Percentiles rank a stretch among this genome's conserved stretches.
phyloP scores from a whole-genome alignment of 352 stramenopile species.

The Pythium dissimile region DNA sequence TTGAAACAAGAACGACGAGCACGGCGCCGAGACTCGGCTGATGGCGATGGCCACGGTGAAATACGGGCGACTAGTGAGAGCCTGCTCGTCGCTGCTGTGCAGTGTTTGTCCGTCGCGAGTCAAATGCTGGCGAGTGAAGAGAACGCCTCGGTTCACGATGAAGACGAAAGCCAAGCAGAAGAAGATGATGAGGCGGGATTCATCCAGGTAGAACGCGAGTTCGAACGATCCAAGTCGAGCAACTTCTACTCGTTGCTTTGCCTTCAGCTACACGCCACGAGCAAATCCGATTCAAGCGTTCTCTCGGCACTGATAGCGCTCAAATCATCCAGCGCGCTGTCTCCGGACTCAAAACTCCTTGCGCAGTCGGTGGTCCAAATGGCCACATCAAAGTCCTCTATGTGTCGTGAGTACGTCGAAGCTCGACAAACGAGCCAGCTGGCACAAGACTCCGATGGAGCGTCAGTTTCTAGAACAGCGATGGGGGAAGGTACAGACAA shows the following conservation, averaged over 20 bases:
- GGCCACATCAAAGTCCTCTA: conserved; percentile 2
- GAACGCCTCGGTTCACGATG: not conserved
- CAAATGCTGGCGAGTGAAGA: conserved; percentile 9
- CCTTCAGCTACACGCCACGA: not conserved
- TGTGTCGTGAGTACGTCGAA: conserved; percentile 9
- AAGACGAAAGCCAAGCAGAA: not conserved
- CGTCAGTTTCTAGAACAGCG: not conserved
- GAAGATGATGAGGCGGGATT: not conserved
- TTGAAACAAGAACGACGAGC: conserved; percentile 1
- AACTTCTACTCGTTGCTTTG: conserved; percentile 9
- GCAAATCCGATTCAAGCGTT: not conserved
- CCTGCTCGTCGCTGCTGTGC: conserved; percentile 47
- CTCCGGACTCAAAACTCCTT: conserved; percentile 13
- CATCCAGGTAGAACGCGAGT: not conserved
- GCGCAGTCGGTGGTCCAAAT: not conserved
- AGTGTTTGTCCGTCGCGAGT: conserved; percentile 49
- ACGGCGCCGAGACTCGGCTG: conserved; percentile 15
- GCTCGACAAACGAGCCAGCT: not conserved
- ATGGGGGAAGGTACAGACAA: conserved; percentile 2
- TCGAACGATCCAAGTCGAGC: not conserved
- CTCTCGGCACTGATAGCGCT: conserved; percentile 5
- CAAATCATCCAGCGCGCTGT: conserved; percentile 1
- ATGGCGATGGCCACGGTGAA: not conserved
- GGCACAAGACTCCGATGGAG: conserved; percentile 12
- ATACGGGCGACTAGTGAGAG: conserved; percentile 37